Base-by-base conservation (phyloP, 2,329 filamentous ascomycete species). In the Ceratocystis lukuohia region DNA sequence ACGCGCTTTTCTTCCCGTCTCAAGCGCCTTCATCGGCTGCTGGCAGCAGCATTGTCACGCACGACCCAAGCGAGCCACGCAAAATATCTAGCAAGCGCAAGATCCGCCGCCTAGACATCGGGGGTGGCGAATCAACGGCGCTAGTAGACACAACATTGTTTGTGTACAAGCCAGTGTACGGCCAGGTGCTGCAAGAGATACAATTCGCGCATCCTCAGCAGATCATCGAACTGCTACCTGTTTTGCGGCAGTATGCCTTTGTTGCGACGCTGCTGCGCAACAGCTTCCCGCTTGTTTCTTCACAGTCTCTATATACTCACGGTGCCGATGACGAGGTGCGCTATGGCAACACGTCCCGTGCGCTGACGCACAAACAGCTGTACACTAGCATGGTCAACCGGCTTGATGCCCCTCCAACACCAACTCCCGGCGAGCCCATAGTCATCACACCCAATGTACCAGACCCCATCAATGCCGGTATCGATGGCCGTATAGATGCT, bases 141-240 rank as follows among this genome's bases (percentile, higher is more conserved):
- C 50, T 28, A 37, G 30, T 57, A 41, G 67, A 68, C 1, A 88
- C 87, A 71, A 84, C 81, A 0, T 78, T 94, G 1, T 84, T 84
- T 69, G 82, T 91, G 20, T 84, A 88, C 65, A 90, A 89, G 73
- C 82, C 84, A 1, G 88, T 91, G 7, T 90, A 87, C 70, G 87
- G 86, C 0, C 82, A 86, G 66, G 79, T 80, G 2, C 74, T 95
- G 7, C 82, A 81, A 0, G 84, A 87, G 66, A 78, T 94, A 41
- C 85, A 88, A 0, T 93, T 95, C 72, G 84, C 84, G 1, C 90
- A 95, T 71, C 90, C 90, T 0, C 82, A 85, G 62, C 89, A 95
- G 72, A 77, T 95, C 3, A 77, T 92, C 5, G 80, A 83, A 65
- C 84, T 92, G 72, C 79, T 95, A n/a, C 88, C 89, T 0, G 78